Conservation (phyloP, 495 filamentous ascomycete genomes). For the Aspergillus nanangensis region DNA sequence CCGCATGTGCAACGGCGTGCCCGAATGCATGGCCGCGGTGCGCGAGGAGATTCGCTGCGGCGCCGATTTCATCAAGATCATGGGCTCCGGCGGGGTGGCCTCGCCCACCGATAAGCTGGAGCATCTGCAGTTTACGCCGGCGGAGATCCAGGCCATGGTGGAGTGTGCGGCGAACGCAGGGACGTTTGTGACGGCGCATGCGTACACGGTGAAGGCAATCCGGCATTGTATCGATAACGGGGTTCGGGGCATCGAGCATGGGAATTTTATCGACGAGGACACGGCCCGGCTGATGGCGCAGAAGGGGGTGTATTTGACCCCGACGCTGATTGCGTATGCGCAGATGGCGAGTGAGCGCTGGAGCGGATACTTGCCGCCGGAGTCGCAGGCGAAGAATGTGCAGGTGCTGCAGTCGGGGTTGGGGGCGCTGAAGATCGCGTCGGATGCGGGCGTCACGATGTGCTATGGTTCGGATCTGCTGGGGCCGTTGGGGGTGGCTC, state of each 20-base stretch:
- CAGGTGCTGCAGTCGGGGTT: constrained; percentile 43
- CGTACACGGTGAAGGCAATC: constrained; percentile 48
- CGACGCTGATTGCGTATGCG: constrained; percentile 49
- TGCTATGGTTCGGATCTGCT: constrained; percentile 54
- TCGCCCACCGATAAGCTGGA: constrained; percentile 45
- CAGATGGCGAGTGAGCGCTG: constrained; percentile 41
- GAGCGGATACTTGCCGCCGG: constrained; percentile 35
- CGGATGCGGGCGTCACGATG: constrained; percentile 46
- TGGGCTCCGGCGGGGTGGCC: constrained; percentile 50
- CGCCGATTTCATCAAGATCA: constrained; percentile 56
- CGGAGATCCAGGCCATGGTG: constrained; percentile 49
- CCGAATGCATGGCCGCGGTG: constrained; percentile 44
- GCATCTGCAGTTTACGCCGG: constrained; percentile 46
- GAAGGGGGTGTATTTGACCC: constrained; percentile 44
- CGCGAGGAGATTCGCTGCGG: constrained; percentile 53
- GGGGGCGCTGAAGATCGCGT: constrained; percentile 37
- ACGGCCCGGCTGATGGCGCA: constrained; percentile 46
- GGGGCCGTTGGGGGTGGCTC: constrained; percentile 37
- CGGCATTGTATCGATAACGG: constrained; percentile 52
- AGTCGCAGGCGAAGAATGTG: constrained; percentile 38
- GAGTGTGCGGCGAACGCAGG: constrained; percentile 38
- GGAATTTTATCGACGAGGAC: constrained; percentile 46
- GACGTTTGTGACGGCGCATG: constrained; percentile 53
- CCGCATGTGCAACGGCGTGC: constrained; percentile 45
- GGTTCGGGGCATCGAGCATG: constrained; percentile 52